phyloP scores from a whole-genome alignment of 139 green algal species.

The Chlorella ohadii region DNA sequence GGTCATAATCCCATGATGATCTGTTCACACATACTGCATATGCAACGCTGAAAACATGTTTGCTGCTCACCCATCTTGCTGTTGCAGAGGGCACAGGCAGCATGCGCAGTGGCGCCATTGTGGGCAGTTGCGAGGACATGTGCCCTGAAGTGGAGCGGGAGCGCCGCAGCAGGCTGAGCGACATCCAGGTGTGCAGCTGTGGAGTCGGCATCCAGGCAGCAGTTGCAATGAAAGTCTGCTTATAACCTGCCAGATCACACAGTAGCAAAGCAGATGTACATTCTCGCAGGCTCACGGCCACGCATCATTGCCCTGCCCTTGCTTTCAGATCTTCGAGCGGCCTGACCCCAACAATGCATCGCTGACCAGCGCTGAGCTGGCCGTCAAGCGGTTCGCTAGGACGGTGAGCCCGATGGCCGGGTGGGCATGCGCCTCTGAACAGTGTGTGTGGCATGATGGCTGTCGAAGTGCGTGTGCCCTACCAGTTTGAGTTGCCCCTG shows the following conservation, averaged over 20 bases:
- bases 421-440: too few species aligned
- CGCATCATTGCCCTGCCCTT: background rate
- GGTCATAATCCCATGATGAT: too few species aligned
- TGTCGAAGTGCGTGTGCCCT: too few species aligned
- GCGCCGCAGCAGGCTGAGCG: slow-evolving; percentile 54
- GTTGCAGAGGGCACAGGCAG: background rate
- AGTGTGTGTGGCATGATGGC: too few species aligned
- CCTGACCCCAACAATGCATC: slow-evolving; percentile 46
- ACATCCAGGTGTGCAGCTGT: slow-evolving; percentile 44
- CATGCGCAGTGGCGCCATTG: slow-evolving; percentile 34
- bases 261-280: background rate
- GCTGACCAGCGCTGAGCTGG: slow-evolving; percentile 56
- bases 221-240: too few species aligned
- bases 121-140: slow-evolving; percentile 76
- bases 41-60: too few species aligned
- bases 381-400: slow-evolving; percentile 81
- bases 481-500: background rate
- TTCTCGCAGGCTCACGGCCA: too few species aligned
- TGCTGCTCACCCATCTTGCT: too few species aligned
- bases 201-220: too few species aligned
- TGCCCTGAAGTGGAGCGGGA: slow-evolving; percentile 69
- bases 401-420: slow-evolving; percentile 44
- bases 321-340: slow-evolving; percentile 72
- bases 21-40: too few species aligned
- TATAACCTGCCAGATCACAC: too few species aligned